Conservation (phyloP, 2,329 filamentous ascomycete species). For the Fonsecaea monophora region DNA sequence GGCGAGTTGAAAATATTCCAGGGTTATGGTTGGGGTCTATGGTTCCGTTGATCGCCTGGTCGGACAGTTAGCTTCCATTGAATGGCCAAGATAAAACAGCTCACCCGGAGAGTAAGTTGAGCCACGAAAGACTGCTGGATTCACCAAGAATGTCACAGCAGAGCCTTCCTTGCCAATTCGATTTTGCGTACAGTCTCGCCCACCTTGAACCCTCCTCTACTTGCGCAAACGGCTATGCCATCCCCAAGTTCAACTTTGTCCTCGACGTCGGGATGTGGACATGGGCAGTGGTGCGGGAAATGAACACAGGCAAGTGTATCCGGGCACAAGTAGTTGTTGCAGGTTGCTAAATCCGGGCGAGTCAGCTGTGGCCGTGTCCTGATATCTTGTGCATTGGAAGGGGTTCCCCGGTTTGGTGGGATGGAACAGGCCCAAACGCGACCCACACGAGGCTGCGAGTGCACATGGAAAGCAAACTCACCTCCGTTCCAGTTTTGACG, state of each 20-base stretch:
- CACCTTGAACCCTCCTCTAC: constrained; percentile 55
- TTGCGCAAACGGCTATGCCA: constrained; percentile 57
- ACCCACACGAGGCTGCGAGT: neutral
- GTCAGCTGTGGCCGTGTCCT: constrained; percentile 14
- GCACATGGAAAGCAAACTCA: constrained; percentile 18
- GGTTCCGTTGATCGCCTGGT: no score
- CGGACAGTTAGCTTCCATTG: no score
- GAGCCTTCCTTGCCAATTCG: constrained; percentile 57
- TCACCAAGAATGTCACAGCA: constrained; percentile 46
- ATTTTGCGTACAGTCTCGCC: constrained; percentile 57
- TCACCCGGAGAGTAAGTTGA: no score
- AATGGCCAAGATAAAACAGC: no score
- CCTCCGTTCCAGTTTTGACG: constrained; percentile 67
- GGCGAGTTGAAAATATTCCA: no score
- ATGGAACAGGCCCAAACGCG: neutral
- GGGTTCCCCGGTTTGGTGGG: neutral
- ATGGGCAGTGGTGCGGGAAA: constrained; percentile 96
- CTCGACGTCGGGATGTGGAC: constrained; percentile 76
- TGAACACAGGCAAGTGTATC: constrained; percentile 94
- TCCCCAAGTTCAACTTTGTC: constrained; percentile 73
- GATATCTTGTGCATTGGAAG: neutral
- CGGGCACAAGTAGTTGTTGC: constrained; percentile 92
- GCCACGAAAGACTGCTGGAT: neutral
- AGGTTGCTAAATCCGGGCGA: constrained; percentile 68
- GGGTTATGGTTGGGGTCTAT: no score